These are phyloP conservation scores for Eucalyptus curtisii DNA, from an alignment of 345 rosid species.

Conservation along the genomic window DNA sequence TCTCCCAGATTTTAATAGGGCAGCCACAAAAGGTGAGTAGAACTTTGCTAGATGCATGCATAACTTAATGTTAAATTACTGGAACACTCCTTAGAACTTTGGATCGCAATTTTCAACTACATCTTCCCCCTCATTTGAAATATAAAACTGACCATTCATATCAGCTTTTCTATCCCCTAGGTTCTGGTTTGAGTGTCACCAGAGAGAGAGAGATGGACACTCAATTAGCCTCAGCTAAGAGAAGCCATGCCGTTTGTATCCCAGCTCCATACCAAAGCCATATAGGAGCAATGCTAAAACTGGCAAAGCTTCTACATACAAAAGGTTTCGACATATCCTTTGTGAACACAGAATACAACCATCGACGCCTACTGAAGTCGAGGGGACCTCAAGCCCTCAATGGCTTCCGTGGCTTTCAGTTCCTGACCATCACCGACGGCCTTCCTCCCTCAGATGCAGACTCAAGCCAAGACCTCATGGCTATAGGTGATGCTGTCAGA, in stretches of 20 bases:
- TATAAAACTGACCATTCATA: neutral
- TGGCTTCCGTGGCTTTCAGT: neutral
- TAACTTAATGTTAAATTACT: neutral
- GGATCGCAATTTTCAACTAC: neutral
- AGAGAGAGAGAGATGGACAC: neutral
- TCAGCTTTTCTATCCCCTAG: neutral
- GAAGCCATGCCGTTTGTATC: neutral
- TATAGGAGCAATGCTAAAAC: neutral
- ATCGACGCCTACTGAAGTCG: neutral
- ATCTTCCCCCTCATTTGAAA: neutral
- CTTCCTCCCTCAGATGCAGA: neutral
- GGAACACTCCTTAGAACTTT: neutral
- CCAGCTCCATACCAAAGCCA: conserved; percentile 1
- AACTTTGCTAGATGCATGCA: no score
- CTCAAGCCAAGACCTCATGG: neutral
- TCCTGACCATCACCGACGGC: neutral
- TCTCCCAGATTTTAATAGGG: no score
- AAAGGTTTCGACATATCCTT: neutral
- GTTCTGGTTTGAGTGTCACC: neutral
- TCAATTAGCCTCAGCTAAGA: neutral
- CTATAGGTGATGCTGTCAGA: neutral
- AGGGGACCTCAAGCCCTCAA: neutral
- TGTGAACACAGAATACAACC: neutral
- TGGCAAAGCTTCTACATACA: neutral
- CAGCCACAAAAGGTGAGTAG: no score